These are phyloP conservation scores for Suillus clintonianus DNA, from an alignment of 768 basidiomycete genomes.

Conservation along the genomic window DNA sequence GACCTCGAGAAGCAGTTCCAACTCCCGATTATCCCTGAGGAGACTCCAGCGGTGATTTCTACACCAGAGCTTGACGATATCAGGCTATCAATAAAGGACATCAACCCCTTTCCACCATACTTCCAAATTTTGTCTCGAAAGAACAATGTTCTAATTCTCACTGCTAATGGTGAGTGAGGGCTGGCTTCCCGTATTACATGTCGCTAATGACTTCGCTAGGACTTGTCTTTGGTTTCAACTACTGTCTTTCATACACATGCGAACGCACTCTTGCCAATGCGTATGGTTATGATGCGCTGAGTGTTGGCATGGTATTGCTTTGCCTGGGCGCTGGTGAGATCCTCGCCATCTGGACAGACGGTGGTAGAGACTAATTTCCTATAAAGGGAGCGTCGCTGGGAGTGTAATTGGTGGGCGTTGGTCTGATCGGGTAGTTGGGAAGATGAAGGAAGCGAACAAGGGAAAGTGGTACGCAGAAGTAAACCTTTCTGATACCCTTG, in stretches of 20 bases:
- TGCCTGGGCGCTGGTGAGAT: constrained; percentile 66
- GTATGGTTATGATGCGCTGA: constrained; percentile 69
- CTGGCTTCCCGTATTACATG: background rate
- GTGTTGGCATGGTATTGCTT: constrained; percentile 77
- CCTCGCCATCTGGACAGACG: background rate
- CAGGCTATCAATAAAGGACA: constrained; percentile 62
- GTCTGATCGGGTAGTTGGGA: constrained; percentile 50
- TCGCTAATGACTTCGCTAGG: constrained; percentile 42
- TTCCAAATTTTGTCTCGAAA: constrained; percentile 53
- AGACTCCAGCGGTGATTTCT: constrained; percentile 13
- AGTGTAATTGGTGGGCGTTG: constrained; percentile 60
- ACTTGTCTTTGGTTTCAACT: constrained; percentile 69
- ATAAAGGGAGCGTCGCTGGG: constrained; percentile 49
- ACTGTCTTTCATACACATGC: constrained; percentile 72
- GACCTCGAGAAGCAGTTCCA: constrained; percentile 15
- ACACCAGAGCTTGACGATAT: constrained; percentile 32
- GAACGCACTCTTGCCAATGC: constrained; percentile 63
- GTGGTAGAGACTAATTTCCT: background rate
- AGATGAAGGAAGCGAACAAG: constrained; percentile 44
- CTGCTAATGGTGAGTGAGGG: constrained; percentile 25
- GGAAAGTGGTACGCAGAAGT: constrained; percentile 68
- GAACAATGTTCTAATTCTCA: constrained; percentile 69
- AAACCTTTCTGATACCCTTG: constrained; percentile 10
- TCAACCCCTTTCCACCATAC: constrained; percentile 76
- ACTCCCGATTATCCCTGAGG: constrained; percentile 28